Conservation (phyloP, 2,329 filamentous ascomycete genomes). For the Pseudonectria foliicola region DNA sequence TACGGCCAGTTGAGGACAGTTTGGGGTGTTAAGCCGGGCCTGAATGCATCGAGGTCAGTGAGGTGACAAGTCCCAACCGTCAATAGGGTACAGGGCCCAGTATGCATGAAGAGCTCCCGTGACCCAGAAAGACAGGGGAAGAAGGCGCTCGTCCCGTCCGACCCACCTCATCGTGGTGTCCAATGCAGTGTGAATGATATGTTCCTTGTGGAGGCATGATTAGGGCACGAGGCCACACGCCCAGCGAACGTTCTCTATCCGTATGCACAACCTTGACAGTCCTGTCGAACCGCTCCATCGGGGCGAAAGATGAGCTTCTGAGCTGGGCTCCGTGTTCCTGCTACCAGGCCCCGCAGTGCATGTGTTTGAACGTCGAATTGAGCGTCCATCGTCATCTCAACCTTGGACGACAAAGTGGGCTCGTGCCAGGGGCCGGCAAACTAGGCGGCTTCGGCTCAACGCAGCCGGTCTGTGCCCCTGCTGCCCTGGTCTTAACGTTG, state of each 20-base stretch:
- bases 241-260: constrained; percentile 12
- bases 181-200: too few species aligned
- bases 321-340: constrained; percentile 15
- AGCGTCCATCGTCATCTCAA: constrained; percentile 19
- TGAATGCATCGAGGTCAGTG: too few species aligned
- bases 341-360: constrained; percentile 17
- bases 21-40: too few species aligned
- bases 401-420: constrained; percentile 14
- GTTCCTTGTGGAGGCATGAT: constrained; percentile 18
- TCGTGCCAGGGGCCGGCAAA: constrained; percentile 11
- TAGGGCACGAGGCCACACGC: constrained; percentile 24
- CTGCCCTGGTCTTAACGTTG: constrained; percentile 13
- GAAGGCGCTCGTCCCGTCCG: too few species aligned
- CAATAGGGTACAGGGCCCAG: too few species aligned
- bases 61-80: too few species aligned
- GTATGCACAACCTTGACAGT: too few species aligned
- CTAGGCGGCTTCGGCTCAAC: constrained; percentile 12
- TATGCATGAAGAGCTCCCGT: too few species aligned
- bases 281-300: constrained; percentile 17
- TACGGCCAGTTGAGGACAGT: too few species aligned
- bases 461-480: constrained; percentile 11
- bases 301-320: constrained; percentile 15
- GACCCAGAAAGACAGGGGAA: not conserved
- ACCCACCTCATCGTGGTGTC: too few species aligned
- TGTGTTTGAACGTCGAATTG: constrained; percentile 11